Conservation (phyloP, 1,139 yeast genomes). For the Sugiyamaella xylanicola region DNA sequence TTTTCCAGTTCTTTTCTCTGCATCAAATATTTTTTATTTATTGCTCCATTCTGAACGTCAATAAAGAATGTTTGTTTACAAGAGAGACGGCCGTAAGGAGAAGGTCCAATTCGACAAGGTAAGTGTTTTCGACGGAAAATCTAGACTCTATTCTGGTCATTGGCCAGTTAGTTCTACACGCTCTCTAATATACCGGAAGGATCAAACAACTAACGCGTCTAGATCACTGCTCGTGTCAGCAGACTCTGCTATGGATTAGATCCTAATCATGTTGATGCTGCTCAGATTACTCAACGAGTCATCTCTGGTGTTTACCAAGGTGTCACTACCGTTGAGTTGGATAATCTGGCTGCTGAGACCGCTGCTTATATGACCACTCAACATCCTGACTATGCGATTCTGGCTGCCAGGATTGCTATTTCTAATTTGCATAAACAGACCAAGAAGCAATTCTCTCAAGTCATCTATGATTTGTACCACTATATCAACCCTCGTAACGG, state of each 20-base stretch:
- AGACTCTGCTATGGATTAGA: slow-evolving; percentile 82
- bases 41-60: background rate
- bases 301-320: slow-evolving; percentile 94
- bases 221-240: slow-evolving; percentile 63
- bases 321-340: slow-evolving; percentile 90
- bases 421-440: slow-evolving; percentile 93
- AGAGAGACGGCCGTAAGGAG: slow-evolving; percentile 79
- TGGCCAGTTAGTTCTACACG: too few relatives aligned
- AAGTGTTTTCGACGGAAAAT: too few relatives aligned
- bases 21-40: background rate
- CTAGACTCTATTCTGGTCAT: too few relatives aligned
- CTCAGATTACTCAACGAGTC: slow-evolving; percentile 83
- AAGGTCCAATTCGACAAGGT: slow-evolving; percentile 76
- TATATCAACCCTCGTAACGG: slow-evolving; percentile 80
- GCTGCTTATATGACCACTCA: slow-evolving; percentile 96
- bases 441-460: slow-evolving; percentile 82
- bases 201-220: slow-evolving; percentile 4
- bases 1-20: background rate
- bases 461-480: slow-evolving; percentile 67
- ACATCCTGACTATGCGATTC: slow-evolving; percentile 92
- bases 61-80: slow-evolving; percentile 52
- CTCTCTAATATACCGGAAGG: too few relatives aligned
- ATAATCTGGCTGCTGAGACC: slow-evolving; percentile 93
- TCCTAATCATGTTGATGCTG: slow-evolving; percentile 81
- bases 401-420: slow-evolving; percentile 94